Conservation (phyloP, 345 rosid species). For the Camelina neglecta region DNA sequence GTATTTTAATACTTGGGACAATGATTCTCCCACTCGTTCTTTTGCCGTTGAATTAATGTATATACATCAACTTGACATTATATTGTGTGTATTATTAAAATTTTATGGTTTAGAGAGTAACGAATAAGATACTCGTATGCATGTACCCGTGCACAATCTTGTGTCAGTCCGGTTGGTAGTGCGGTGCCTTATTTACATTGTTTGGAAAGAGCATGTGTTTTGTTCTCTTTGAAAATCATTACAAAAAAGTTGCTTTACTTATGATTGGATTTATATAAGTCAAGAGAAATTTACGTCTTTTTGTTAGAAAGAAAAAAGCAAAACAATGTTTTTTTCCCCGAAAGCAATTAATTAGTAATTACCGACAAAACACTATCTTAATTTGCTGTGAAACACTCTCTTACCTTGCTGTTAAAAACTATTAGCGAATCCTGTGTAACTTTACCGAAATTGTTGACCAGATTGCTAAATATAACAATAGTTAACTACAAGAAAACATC, state of each 20-base stretch:
- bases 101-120: constrained; percentile 19
- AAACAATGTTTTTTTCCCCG: neutral
- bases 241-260: constrained; percentile 25
- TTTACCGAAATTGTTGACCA: constrained; percentile 28
- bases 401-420: neutral
- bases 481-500: neutral
- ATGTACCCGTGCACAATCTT: constrained; percentile 39
- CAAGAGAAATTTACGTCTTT: neutral
- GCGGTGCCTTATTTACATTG: constrained; percentile 22
- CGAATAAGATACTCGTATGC: constrained; percentile 16
- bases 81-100: neutral
- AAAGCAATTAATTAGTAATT: constrained; percentile 11
- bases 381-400: no score
- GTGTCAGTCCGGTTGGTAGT: constrained; percentile 46
- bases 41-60: constrained; percentile 28
- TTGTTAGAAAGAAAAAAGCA: constrained; percentile 9
- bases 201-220: constrained; percentile 23
- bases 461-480: neutral
- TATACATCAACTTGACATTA: neutral
- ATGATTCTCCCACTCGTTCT: constrained; percentile 37
- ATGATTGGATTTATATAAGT: constrained; percentile 19
- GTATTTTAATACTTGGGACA: constrained; percentile 28
- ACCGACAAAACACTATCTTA: constrained; percentile 29
- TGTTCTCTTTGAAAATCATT: constrained; percentile 14
- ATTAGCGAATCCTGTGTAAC: neutral